Evolutionary conservation across 2,329 filamentous ascomycete genomes (phyloP).

Genomic region (Ophiognomonia clavigignenti-juglandacearum): DNA sequence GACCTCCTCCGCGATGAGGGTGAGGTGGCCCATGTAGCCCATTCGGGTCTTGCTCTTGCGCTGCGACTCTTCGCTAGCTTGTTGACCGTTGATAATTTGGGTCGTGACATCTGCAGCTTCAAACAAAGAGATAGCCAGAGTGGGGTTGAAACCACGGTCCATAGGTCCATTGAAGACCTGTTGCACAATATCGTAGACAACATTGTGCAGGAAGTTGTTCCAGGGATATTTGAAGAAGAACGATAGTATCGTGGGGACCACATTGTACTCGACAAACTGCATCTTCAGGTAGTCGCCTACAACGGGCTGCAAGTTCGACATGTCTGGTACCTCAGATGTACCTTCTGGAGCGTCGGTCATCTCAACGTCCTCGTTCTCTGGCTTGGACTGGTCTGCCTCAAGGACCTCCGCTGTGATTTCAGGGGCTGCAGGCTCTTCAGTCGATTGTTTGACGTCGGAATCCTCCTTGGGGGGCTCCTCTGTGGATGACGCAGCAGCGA

Average conservation of each 20-base stretch:
- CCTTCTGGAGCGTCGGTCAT: constrained; percentile 22
- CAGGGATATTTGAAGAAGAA: constrained; percentile 99
- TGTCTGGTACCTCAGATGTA: constrained; percentile 16
- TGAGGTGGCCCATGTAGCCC: constrained; percentile 98
- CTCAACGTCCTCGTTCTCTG: constrained; percentile 24
- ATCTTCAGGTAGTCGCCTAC: constrained; percentile 95
- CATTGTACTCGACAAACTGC: constrained; percentile 89
- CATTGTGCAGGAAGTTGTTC: constrained; percentile 99
- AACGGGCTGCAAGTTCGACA: constrained; percentile 50
- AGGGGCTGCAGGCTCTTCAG: constrained; percentile 1
- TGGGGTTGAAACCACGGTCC: constrained; percentile 90
- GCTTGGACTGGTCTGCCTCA: constrained; percentile 6
- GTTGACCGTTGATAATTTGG: constrained; percentile 87
- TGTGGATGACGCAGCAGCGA: constrained; percentile 4
- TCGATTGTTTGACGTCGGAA: background rate
- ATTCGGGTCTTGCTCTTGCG: constrained; percentile 80
- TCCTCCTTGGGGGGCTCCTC: constrained; percentile 1
- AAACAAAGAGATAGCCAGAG: constrained; percentile 86
- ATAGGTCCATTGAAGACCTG: constrained; percentile 99
- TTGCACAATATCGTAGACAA: constrained; percentile 97
- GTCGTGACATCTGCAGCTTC: constrained; percentile 85
- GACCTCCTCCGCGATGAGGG: constrained; percentile 94
- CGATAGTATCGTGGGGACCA: constrained; percentile 91
- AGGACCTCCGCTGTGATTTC: constrained; percentile 4
- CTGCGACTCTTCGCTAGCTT: constrained; percentile 81